Evolutionary conservation across 2,329 filamentous ascomycete species (phyloP).

Genomic region (Penicillium brasilianum): DNA sequence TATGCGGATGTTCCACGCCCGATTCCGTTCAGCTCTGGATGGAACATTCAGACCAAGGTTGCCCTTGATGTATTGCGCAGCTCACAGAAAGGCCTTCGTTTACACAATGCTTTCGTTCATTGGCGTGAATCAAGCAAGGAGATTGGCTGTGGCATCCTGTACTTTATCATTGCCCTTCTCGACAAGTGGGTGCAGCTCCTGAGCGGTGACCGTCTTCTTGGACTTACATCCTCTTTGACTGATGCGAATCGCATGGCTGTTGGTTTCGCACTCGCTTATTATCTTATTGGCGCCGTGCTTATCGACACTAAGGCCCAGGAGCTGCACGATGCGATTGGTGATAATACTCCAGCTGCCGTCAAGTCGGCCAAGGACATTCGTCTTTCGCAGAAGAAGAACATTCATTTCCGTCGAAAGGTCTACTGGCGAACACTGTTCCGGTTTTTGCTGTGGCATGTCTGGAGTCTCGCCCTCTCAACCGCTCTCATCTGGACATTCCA

Average conservation of each 20-base stretch:
- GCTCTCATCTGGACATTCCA: constrained; percentile 61
- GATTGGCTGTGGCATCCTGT: constrained; percentile 59
- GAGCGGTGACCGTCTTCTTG: constrained; percentile 50
- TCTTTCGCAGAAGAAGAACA: constrained; percentile 51
- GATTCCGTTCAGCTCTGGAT: constrained; percentile 61
- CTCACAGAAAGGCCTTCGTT: constrained; percentile 59
- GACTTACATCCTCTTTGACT: constrained; percentile 43
- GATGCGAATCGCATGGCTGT: constrained; percentile 53
- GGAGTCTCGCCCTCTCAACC: constrained; percentile 57
- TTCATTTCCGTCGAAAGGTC: constrained; percentile 52
- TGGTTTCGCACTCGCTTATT: constrained; percentile 63
- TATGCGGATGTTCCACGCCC: constrained; percentile 55
- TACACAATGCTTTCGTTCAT: constrained; percentile 63
- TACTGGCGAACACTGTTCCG: constrained; percentile 58
- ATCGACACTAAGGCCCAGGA: constrained; percentile 62
- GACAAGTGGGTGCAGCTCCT: constrained; percentile 61
- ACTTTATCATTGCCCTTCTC: constrained; percentile 61
- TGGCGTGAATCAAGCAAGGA: constrained; percentile 63
- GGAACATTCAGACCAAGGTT: constrained; percentile 63
- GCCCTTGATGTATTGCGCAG: constrained; percentile 59
- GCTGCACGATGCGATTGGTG: constrained; percentile 53
- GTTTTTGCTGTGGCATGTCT: constrained; percentile 58
- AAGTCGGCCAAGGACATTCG: constrained; percentile 50
- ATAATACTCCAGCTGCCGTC: constrained; percentile 49
- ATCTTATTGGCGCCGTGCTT: constrained; percentile 61